Conservation (phyloP, 2,329 filamentous ascomycete genomes). For the Beauveria caledonica region DNA sequence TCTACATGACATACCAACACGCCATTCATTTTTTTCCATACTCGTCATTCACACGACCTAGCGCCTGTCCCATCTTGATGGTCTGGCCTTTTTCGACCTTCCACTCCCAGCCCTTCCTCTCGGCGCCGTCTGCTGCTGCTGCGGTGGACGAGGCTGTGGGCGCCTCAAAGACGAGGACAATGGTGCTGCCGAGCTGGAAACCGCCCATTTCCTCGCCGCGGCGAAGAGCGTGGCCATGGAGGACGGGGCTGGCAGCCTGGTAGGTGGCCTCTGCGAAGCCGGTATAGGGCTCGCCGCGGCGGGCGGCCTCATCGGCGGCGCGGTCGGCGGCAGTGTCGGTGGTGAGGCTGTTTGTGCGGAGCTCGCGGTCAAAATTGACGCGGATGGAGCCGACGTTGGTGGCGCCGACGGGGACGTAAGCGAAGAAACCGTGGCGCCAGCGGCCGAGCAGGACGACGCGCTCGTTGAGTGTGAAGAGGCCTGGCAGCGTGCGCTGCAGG, state of each 20-base stretch:
- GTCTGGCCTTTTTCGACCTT: slow-evolving; percentile 77
- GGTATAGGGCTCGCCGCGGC: slow-evolving; percentile 72
- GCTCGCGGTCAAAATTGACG: slow-evolving; percentile 91
- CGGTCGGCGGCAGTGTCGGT: slow-evolving; percentile 88
- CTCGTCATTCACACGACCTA: slow-evolving; percentile 64
- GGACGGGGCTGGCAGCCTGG: slow-evolving; percentile 62
- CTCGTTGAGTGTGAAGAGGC: slow-evolving; percentile 94
- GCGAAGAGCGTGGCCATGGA: slow-evolving; percentile 75
- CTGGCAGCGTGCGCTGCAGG: slow-evolving; percentile 82
- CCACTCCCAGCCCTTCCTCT: slow-evolving; percentile 73
- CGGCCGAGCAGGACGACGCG: slow-evolving; percentile 85
- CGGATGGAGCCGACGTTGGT: slow-evolving; percentile 97
- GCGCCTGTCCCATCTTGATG: slow-evolving; percentile 79
- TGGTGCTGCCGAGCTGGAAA: slow-evolving; percentile 89
- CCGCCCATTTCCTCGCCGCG: slow-evolving; percentile 97
- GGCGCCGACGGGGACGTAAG: slow-evolving; percentile 88
- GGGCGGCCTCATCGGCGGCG: slow-evolving; percentile 70
- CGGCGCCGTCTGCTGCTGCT: slow-evolving; percentile 41
- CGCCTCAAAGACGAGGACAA: slow-evolving; percentile 94
- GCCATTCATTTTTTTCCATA: slow-evolving; percentile 31
- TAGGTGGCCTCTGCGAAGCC: slow-evolving; percentile 93
- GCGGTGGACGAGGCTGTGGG: slow-evolving; percentile 50
- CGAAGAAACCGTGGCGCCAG: slow-evolving; percentile 98
- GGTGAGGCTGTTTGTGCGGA: slow-evolving; percentile 84
- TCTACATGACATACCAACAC: not conserved